Conservation (phyloP, 192 early-diverging fungal genomes). For the Gryganskiella cystojenkinii region DNA sequence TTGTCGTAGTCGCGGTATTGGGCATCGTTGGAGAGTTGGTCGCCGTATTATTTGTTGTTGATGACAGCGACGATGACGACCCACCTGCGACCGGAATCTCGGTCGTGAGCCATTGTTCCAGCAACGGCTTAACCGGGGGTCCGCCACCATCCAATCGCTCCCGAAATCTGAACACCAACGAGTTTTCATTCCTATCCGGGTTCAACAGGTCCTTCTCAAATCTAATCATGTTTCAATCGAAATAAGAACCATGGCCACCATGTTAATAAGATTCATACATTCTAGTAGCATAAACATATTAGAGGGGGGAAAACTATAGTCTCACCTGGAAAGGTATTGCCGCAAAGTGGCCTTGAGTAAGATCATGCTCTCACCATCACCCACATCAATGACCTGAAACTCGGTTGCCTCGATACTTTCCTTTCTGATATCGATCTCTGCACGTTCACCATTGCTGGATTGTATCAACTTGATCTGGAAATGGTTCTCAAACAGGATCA, state of each 20-base stretch:
- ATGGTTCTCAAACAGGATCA: constrained; percentile 43
- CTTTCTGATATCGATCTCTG: constrained; percentile 55
- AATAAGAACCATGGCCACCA: no score
- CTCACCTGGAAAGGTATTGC: constrained; percentile 51
- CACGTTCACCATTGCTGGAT: constrained; percentile 38
- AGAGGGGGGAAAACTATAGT: no score
- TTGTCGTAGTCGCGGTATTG: no score
- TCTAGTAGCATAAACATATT: no score
- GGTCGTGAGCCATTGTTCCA: constrained; percentile 33
- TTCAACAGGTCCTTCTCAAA: constrained; percentile 54
- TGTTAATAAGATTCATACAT: neutral
- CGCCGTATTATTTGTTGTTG: no score
- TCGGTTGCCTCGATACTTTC: constrained; percentile 48
- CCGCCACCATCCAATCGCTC: constrained; percentile 40
- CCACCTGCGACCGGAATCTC: constrained; percentile 21
- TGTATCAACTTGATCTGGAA: constrained; percentile 49
- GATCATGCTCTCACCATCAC: constrained; percentile 42
- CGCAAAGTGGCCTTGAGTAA: constrained; percentile 24
- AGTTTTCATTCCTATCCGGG: constrained; percentile 50
- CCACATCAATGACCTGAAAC: constrained; percentile 33
- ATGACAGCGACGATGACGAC: no score
- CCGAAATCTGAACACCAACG: constrained; percentile 49
- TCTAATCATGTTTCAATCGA: neutral
- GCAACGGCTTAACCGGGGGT: constrained; percentile 25
- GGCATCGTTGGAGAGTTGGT: no score